Evolutionary conservation across 371 early-diverging fungal species (phyloP), one percentile per base, ranked within the genome.

Genomic region (Zychaea mexicana): DNA sequence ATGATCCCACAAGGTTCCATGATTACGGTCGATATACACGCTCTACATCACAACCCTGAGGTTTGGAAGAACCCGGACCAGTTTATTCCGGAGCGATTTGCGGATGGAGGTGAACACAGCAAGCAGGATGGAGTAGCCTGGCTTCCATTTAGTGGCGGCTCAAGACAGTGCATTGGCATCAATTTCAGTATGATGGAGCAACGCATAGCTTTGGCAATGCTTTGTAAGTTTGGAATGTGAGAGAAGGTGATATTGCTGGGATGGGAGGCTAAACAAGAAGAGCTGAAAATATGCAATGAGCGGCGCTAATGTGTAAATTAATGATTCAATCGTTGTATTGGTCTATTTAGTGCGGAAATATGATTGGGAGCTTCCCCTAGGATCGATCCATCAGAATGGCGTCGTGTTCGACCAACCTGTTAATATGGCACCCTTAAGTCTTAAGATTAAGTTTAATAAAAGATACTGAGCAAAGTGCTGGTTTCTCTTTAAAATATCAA

Each of bases 121-220:
- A 27, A 38, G 10, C 64, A 69, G 7, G 58, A 53, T 27, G 69
- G 65, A 1, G 4, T 69, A n/a, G 9, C 81, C 8, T 84, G 70
- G 71, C 57, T 77, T 6, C 80, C 83, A 6, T 85, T 85, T 49
- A 67, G 76, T 39, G n/a, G 38, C 4, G 22, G 72, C 57, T 6
- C 39, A 27, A 3, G 52, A 57, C 7, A 21, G 21, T 54, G 39
- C 45, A 26, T 38, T 15, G n/a, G 52, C 38, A n/a, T 58, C 2
- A 58, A 58, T 33, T 31, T 69, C 36, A 57, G 22, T 46, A 32
- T 56, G 24, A 36, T 65, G 58, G 47, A 56, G 60, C 32, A 60
- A 27, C 47, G 65, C 13, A 30, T 58, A 5, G 39, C 38, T 22
- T 33, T 33, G 61, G 6, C 65, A 58, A 58, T 64, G 68, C 53